Evolutionary conservation across 352 stramenopile genomes (phyloP).

Genomic region (Phytophthora multivora): DNA sequence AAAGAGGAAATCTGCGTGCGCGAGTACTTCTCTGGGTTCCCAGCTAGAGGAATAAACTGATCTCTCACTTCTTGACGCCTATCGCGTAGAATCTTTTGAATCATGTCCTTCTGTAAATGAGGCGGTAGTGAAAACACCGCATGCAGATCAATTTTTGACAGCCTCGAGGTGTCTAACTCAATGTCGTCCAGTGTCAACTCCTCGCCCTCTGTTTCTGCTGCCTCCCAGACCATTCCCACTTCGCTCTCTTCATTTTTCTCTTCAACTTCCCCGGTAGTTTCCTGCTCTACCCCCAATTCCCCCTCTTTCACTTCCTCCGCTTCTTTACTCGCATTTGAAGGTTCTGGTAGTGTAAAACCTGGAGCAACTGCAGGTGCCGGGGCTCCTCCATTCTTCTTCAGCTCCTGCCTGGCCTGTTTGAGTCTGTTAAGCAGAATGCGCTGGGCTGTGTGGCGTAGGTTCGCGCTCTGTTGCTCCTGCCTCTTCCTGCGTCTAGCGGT

Average conservation of each 20-base stretch:
- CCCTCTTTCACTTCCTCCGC: not conserved
- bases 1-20: conserved; percentile 96
- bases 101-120: conserved; percentile 92
- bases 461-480: conserved; percentile 76
- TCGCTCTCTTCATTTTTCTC: conserved; percentile 20
- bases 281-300: not conserved
- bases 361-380: conserved; percentile 46
- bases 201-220: conserved; percentile 25
- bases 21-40: conserved; percentile 94
- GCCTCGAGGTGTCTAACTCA: conserved; percentile 52
- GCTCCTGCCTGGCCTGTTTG: conserved; percentile 60
- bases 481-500: conserved; percentile 64
- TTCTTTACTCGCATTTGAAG: conserved; percentile 6
- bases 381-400: conserved; percentile 62
- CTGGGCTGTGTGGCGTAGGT: conserved; percentile 93
- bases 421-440: conserved; percentile 94
- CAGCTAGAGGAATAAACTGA: conserved; percentile 96
- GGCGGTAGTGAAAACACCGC: conserved; percentile 89
- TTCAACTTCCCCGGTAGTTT: conserved; percentile 9
- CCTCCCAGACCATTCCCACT: conserved; percentile 16
- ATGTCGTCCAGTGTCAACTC: conserved; percentile 71
- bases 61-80: conserved; percentile 89
- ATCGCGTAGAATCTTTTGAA: conserved; percentile 89
- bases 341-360: conserved; percentile 57
- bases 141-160: conserved; percentile 82